Evolutionary conservation across 148 eudicot species (phyloP).

Genomic region (Persicaria tinctoria): DNA sequence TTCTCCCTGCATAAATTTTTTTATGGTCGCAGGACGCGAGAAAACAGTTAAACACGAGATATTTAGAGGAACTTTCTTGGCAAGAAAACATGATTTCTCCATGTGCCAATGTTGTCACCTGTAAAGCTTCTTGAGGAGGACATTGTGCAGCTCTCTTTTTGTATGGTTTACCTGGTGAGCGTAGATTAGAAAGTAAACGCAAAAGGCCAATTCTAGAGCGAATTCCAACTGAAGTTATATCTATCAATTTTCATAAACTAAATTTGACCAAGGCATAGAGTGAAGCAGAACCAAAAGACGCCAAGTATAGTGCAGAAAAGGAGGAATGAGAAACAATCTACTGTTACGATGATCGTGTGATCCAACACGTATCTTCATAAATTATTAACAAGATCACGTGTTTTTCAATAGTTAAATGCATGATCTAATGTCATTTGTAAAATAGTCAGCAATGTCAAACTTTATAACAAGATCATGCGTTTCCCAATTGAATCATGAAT

Average conservation of each 20-base stretch:
- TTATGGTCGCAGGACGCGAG: neutral
- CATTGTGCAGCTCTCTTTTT: conserved; percentile 91
- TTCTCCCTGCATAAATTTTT: conserved; percentile 54
- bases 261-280: neutral
- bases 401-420: too few species aligned
- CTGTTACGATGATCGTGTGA: neutral
- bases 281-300: too few species aligned
- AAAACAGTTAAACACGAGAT: neutral
- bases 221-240: neutral
- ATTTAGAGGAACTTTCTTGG: neutral
- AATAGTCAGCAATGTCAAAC: too few species aligned
- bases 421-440: too few species aligned
- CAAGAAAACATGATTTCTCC: neutral
- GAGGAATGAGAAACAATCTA: neutral
- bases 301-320: neutral
- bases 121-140: conserved; percentile 83
- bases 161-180: conserved; percentile 80
- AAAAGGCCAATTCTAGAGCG: neutral
- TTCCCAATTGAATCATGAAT: too few species aligned
- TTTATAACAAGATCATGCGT: too few species aligned
- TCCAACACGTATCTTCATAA: neutral
- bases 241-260: neutral
- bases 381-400: too few species aligned
- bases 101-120: conserved; percentile 36
- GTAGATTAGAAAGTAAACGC: neutral